Conservation (phyloP, 108 stramenopile genomes). For the Bacterosira constricta region DNA sequence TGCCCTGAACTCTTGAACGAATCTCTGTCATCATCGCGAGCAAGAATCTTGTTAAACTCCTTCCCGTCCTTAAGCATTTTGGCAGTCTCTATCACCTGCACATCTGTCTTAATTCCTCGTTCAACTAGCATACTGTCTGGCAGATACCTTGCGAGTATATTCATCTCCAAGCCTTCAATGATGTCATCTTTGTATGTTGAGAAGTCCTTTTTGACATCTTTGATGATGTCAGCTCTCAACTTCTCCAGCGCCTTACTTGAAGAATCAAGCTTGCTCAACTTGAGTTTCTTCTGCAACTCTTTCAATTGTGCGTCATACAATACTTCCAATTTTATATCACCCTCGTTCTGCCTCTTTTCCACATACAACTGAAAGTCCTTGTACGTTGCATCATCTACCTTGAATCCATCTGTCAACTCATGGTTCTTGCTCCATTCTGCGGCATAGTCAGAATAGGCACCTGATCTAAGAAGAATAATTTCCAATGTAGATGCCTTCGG, state of each 20-base stretch:
- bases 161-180: slow-evolving; percentile 82
- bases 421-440: slow-evolving; percentile 80
- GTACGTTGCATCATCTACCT: slow-evolving; percentile 78
- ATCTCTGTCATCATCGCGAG: slow-evolving; percentile 27
- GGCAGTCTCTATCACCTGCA: slow-evolving; percentile 70
- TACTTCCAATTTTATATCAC: slow-evolving; percentile 78
- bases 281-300: slow-evolving; percentile 72
- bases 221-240: slow-evolving; percentile 66
- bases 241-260: slow-evolving; percentile 67
- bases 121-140: slow-evolving; percentile 89
- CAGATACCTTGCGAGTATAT: slow-evolving; percentile 78
- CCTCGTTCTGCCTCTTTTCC: slow-evolving; percentile 57
- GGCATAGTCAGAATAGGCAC: slow-evolving; percentile 82
- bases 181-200: slow-evolving; percentile 82
- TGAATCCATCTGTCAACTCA: slow-evolving; percentile 74
- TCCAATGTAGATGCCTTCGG: slow-evolving; percentile 85
- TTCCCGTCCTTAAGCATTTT: slow-evolving; percentile 66
- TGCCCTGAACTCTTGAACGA: background rate
- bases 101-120: slow-evolving; percentile 60
- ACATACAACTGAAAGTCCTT: slow-evolving; percentile 78
- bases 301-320: slow-evolving; percentile 66
- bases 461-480: slow-evolving; percentile 80
- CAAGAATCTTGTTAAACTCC: slow-evolving; percentile 72
- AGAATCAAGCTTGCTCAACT: slow-evolving; percentile 69
- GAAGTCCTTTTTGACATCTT: slow-evolving; percentile 82